A percentile compares a stretch with the other conserved stretches of the same genome.
These are phyloP conservation scores for Termitomyces sp. DNA, from an alignment of 768 basidiomycete species.

Conservation along the genomic window DNA sequence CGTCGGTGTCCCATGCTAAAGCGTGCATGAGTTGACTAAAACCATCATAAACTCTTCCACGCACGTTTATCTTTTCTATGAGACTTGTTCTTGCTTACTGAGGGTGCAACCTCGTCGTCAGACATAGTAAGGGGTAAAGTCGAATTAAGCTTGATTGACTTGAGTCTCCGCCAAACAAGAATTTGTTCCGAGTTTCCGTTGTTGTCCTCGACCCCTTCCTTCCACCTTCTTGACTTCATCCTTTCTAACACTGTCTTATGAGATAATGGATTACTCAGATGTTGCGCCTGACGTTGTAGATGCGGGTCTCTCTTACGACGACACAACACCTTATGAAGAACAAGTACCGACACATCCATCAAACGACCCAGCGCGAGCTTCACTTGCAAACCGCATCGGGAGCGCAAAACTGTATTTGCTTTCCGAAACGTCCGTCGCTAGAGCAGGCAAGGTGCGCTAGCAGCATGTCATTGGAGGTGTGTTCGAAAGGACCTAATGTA, in stretches of 20 bases:
- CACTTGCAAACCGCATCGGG: conserved; percentile 66
- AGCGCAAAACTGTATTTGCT: conserved; percentile 73
- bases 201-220: neutral
- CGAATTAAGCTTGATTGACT: neutral
- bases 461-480: conserved; percentile 32
- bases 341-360: conserved; percentile 36
- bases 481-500: conserved; percentile 40
- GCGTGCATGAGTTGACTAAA: conserved; percentile 10
- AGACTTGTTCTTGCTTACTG: conserved; percentile 78
- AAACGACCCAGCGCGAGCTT: conserved; percentile 25
- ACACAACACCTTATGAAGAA: conserved; percentile 51
- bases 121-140: conserved; percentile 27
- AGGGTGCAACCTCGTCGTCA: conserved; percentile 35
- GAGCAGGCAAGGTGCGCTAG: conserved; percentile 70
- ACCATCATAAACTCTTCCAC: conserved; percentile 20
- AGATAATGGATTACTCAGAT: conserved; percentile 44
- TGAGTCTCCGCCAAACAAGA: neutral
- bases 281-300: conserved; percentile 23
- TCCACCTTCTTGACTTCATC: conserved; percentile 1
- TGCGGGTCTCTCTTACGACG: conserved; percentile 47
- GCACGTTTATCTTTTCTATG: conserved; percentile 94
- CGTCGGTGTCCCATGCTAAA: conserved; percentile 97
- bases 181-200: conserved; percentile 10
- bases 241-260: conserved; percentile 1
- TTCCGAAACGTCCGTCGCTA: conserved; percentile 57